Evolutionary conservation across 805 yeast species (phyloP).

Genomic region (Metschnikowia vanudenii): DNA sequence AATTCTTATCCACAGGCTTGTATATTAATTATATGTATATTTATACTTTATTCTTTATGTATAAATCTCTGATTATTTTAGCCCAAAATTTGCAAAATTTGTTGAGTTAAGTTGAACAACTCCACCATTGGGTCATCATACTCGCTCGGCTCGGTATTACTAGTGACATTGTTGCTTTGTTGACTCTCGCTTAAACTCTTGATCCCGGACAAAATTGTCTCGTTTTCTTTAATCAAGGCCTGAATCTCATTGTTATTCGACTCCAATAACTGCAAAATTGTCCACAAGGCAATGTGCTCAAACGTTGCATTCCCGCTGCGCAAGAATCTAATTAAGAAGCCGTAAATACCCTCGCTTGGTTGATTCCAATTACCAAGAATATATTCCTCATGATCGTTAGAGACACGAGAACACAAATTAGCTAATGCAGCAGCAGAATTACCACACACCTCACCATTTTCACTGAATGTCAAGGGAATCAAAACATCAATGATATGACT

Average conservation of each 20-base stretch:
- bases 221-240: slow-evolving; percentile 53
- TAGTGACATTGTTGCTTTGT: slow-evolving; percentile 19
- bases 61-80: slow-evolving; percentile 10
- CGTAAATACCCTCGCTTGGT: slow-evolving; percentile 83
- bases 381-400: slow-evolving; percentile 66
- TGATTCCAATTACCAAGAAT: slow-evolving; percentile 75
- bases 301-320: slow-evolving; percentile 86
- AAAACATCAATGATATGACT: slow-evolving; percentile 84
- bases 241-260: slow-evolving; percentile 69
- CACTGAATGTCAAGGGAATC: slow-evolving; percentile 85
- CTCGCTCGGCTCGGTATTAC: slow-evolving; percentile 30
- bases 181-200: slow-evolving; percentile 45
- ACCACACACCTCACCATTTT: slow-evolving; percentile 94
- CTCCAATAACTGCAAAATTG: slow-evolving; percentile 87
- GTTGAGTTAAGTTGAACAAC: slow-evolving; percentile 64
- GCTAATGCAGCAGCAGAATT: slow-evolving; percentile 98
- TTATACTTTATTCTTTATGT: neutral
- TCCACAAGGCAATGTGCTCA: slow-evolving; percentile 98
- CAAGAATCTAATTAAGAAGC: slow-evolving; percentile 77
- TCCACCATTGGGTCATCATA: slow-evolving; percentile 64
- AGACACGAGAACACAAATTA: slow-evolving; percentile 85
- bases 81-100: slow-evolving; percentile 55
- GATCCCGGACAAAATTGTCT: slow-evolving; percentile 52
- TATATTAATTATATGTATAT: neutral
- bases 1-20: no score